Evolutionary conservation across 257 asterid genomes (phyloP).

Genomic region (Echium plantagineum): DNA sequence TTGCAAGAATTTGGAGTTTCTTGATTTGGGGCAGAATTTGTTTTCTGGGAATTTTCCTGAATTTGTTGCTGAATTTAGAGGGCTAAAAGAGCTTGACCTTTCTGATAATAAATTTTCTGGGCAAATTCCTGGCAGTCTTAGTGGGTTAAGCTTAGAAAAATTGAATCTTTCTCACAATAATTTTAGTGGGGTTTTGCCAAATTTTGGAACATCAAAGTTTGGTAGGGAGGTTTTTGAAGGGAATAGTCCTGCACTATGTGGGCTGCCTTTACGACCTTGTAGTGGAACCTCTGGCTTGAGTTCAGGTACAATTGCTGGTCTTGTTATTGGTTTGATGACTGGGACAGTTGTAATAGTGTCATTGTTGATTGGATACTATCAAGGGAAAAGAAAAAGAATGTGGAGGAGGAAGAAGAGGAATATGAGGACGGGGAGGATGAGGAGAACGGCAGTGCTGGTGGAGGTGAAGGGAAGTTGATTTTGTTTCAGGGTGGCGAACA

Average conservation of each 20-base stretch:
- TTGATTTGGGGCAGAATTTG: constrained; percentile 72
- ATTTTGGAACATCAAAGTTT: constrained; percentile 54
- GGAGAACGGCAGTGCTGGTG: constrained; percentile 30
- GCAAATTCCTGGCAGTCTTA: constrained; percentile 40
- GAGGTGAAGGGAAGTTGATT: constrained; percentile 78
- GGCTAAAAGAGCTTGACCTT: constrained; percentile 68
- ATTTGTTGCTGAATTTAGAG: constrained; percentile 40
- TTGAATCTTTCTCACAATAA: constrained; percentile 88
- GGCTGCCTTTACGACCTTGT: constrained; percentile 58
- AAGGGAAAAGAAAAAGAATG: constrained; percentile 61
- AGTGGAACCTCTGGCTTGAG: constrained; percentile 54
- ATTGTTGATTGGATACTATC: constrained; percentile 70
- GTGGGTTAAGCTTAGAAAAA: constrained; percentile 46
- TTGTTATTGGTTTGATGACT: constrained; percentile 78
- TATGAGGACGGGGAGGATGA: constrained; percentile 56
- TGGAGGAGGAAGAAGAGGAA: constrained; percentile 56
- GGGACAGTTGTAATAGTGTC: constrained; percentile 79
- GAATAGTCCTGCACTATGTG: constrained; percentile 70
- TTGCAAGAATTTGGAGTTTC: constrained; percentile 53
- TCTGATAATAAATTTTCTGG: constrained; percentile 57
- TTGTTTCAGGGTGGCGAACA: constrained; percentile 97
- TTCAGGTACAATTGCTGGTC: constrained; percentile 85
- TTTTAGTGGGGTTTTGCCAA: constrained; percentile 79
- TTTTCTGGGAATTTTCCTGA: constrained; percentile 68
- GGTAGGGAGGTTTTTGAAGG: constrained; percentile 73